Evolutionary conservation across 768 basidiomycete species (phyloP), one percentile per base, ranked within the genome.

Genomic region (Lactifluus subvellereus): DNA sequence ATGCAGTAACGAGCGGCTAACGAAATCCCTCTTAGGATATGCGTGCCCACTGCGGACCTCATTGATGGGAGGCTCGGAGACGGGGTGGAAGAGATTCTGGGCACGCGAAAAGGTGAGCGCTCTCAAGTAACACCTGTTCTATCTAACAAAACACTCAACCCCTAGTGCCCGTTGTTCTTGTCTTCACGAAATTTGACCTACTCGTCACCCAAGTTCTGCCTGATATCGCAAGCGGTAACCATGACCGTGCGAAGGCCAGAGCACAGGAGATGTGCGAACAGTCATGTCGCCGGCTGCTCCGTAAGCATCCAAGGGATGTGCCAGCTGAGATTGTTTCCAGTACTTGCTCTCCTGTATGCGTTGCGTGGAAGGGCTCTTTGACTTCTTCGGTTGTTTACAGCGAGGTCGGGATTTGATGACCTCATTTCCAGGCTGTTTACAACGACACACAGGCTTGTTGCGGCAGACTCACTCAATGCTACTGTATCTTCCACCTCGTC

Each of bases 261-360:
- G 61, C 43, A 53, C 37, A 47, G 7, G 6, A 27, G 27, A 27
- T 27, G 27, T 27, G 9, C 10, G 56, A 62, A 47, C 18, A 57
- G 0, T 45, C 43, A 2, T 57, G 55, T 32, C 50, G 49, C 43
- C 11, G 5, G 6, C 22, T 57, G 9, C 45, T 62, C 11, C 22
- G 14, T 14, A 57, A n/a, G 32, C 49, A 38, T 4, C 50, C 50
- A 22, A 38, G 6, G 27, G 55, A 57, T 40, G 14, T 62, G 20
- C 56, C 61, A 32, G 56, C 56, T 32, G 56, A 52, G 9, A 47
- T 57, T 27, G 56, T 57, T 62, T 57, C 50, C 6, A 50, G 61
- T 62, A 32, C 6, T 51, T 47, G 3, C 18, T 53, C 14, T 52
- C 10, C 9, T n/a, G n/a, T n/a, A n/a, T n/a, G n/a, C n/a, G n/a